Base-by-base conservation (phyloP, 441 rosid genomes). In the Geranium incanum region DNA sequence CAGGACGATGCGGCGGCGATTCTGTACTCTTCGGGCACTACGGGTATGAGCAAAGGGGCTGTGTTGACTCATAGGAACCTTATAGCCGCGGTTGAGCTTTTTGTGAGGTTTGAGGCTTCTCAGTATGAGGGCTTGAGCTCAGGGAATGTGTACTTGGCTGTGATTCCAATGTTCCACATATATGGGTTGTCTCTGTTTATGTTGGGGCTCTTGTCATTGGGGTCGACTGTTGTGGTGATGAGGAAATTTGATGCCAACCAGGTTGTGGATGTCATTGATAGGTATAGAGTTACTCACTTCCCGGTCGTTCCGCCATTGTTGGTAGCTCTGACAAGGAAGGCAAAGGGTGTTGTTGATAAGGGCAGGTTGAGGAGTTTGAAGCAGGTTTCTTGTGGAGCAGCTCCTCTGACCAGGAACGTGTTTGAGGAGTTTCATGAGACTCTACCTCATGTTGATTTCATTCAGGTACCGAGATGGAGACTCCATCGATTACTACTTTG, bases 341-440 rank as follows among this genome's bases (percentile, higher is more conserved):
- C 84, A 0, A 78, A 80, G 66, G 75, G 77, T 71, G 78, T 68
- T 71, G 78, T 68, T 62, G 36, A 70, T 69, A 84, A 80, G 16
- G 67, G 78, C 71, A 74, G 71, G 72, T 83, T 93, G 66, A 83
- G 66, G 80, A 89, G 92, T 73, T 82, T 93, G 78, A 91, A 89
- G 83, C 93, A 89, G 80, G 91, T 93, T 81, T 88, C 92, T 55
- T 84, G 76, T 65, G 97, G 97, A 64, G 98, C 96, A 33, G 96
- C 97, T 78, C 86, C 95, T 63, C 70, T 83, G 68, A 78, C 80
- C 60, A 69, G 72, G 67, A 86, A 84, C 77, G 67, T 75, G 18
- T 84, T 93, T 23, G 88, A 89, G 39, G 86, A 86, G 36, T 88
- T 93, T 39, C 62, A 85, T 68, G 74, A 13, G 75, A 74, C 78